These are phyloP conservation scores for Botrytis elliptica DNA, from an alignment of 2,329 filamentous ascomycete species.

Conservation along the genomic window DNA sequence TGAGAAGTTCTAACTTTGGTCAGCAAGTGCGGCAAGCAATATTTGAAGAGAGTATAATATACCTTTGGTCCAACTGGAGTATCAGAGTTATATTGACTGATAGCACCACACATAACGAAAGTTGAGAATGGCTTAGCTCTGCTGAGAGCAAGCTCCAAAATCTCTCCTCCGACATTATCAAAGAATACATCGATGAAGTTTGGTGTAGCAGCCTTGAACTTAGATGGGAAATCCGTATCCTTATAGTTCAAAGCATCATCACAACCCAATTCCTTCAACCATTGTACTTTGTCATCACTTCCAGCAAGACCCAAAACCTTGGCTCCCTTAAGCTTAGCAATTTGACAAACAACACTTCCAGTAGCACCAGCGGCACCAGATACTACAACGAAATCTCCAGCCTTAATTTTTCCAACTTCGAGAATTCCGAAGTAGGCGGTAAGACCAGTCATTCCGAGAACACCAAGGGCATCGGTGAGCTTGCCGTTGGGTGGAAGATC, in stretches of 20 bases:
- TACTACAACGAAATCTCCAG: constrained; percentile 73
- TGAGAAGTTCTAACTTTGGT: constrained; percentile 46
- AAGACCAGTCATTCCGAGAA: constrained; percentile 64
- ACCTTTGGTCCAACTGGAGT: constrained; percentile 56
- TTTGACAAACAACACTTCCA: constrained; percentile 73
- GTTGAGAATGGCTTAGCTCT: constrained; percentile 62
- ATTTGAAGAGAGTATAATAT: neutral
- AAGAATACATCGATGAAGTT: constrained; percentile 67
- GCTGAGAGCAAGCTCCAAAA: constrained; percentile 63
- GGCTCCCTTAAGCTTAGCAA: constrained; percentile 69
- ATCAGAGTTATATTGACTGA: constrained; percentile 65
- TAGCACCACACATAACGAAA: constrained; percentile 69
- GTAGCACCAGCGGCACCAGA: constrained; percentile 77
- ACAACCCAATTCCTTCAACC: constrained; percentile 65
- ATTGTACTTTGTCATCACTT: constrained; percentile 64
- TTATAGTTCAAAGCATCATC: constrained; percentile 71
- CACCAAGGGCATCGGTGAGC: constrained; percentile 60
- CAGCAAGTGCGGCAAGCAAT: constrained; percentile 18
- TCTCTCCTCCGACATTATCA: constrained; percentile 72
- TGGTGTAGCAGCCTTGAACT: constrained; percentile 60
- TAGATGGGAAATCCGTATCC: constrained; percentile 56
- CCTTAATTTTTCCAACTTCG: constrained; percentile 64
- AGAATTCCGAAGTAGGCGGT: constrained; percentile 76
- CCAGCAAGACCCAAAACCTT: constrained; percentile 65
- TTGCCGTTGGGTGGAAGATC: constrained; percentile 44